These are phyloP conservation scores for Omphalea diandra DNA, from an alignment of 441 rosid genomes.

Conservation along the genomic window DNA sequence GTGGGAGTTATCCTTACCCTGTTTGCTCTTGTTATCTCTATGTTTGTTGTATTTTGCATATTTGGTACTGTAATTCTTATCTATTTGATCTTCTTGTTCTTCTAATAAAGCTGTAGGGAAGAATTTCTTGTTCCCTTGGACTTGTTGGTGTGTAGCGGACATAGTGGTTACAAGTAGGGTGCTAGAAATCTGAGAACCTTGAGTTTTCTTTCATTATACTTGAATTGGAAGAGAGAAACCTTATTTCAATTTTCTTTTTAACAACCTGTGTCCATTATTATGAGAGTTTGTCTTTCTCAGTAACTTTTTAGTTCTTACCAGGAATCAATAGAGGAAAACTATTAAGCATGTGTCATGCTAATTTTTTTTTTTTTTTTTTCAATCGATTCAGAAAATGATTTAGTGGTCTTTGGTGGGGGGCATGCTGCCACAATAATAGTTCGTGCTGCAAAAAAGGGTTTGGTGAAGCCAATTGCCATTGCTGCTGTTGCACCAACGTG, in stretches of 20 bases:
- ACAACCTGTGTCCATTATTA: background rate
- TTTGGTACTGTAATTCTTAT: background rate
- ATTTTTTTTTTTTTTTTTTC: too few relatives aligned
- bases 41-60: slow-evolving; percentile 4
- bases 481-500: slow-evolving; percentile 92
- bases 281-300: slow-evolving; percentile 11
- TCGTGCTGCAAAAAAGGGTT: slow-evolving; percentile 66
- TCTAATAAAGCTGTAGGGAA: background rate
- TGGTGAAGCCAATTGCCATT: slow-evolving; percentile 75
- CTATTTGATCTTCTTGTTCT: slow-evolving; percentile 5
- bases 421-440: slow-evolving; percentile 76
- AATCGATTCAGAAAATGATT: slow-evolving; percentile 45
- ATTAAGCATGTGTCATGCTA: slow-evolving; percentile 15
- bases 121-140: background rate
- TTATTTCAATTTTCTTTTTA: background rate
- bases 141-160: background rate
- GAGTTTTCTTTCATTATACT: slow-evolving; percentile 1
- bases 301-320: background rate
- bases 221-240: background rate
- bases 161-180: background rate
- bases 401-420: slow-evolving; percentile 79
- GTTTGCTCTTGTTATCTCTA: background rate
- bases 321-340: background rate
- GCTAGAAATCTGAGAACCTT: slow-evolving; percentile 1
- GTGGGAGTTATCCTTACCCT: background rate